phyloP scores from a whole-genome alignment of 768 basidiomycete species.

The Auricularia sp. region DNA sequence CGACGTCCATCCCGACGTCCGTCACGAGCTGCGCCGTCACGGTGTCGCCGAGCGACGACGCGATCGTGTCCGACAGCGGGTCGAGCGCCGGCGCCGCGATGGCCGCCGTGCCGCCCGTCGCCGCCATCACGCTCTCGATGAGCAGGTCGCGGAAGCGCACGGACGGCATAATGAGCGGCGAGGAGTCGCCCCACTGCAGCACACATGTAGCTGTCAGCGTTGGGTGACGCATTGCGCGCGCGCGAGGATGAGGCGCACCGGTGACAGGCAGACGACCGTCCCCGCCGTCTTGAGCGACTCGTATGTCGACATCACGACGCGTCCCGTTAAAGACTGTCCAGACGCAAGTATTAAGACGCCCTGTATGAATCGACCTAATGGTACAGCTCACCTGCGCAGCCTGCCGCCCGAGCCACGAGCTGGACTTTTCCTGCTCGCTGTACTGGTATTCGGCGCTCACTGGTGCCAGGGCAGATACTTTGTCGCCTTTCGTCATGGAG shows the following conservation, averaged over 20 bases:
- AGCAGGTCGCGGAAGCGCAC: slow-evolving; percentile 56
- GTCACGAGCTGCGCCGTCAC: slow-evolving; percentile 49
- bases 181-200: slow-evolving; percentile 46
- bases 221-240: not conserved
- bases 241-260: slow-evolving; percentile 11
- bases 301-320: slow-evolving; percentile 55
- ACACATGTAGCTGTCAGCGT: not conserved
- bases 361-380: not conserved
- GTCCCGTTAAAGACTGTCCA: slow-evolving; percentile 45
- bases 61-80: slow-evolving; percentile 41
- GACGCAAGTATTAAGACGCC: not conserved
- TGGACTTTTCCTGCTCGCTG: not conserved
- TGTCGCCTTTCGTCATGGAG: not conserved
- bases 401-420: not conserved
- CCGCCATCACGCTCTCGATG: slow-evolving; percentile 49
- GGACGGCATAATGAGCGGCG: slow-evolving; percentile 51
- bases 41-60: slow-evolving; percentile 41
- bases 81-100: slow-evolving; percentile 42
- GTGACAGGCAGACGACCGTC: slow-evolving; percentile 51
- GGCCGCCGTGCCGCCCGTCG: slow-evolving; percentile 36
- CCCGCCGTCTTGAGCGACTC: slow-evolving; percentile 52
- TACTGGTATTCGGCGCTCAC: not conserved
- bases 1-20: slow-evolving; percentile 42
- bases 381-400: not conserved
- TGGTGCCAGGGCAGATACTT: not conserved